Percentiles rank a stretch among this genome's conserved stretches.
Evolutionary conservation across 108 stramenopile species (phyloP).

Genomic region (Cyclotella cryptica): DNA sequence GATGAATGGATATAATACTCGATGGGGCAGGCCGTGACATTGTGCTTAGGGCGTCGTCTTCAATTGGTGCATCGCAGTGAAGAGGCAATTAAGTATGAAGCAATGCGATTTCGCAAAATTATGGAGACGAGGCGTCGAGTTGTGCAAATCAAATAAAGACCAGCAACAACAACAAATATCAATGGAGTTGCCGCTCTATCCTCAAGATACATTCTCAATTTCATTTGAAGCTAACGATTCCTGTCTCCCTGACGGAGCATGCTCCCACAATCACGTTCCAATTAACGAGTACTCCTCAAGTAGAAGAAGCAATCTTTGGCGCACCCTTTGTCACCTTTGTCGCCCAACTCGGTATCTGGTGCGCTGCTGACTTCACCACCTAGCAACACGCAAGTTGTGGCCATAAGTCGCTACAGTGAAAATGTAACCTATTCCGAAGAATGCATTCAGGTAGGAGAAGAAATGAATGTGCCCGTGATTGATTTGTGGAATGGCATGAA

Average conservation of each 20-base stretch:
- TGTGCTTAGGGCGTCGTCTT: neutral
- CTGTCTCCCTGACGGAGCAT: conserved; percentile 28
- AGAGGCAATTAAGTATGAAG: neutral
- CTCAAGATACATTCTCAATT: conserved; percentile 44
- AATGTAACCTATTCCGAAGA: conserved; percentile 63
- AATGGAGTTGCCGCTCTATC: conserved; percentile 3
- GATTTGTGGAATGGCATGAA: conserved; percentile 64
- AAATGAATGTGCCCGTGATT: conserved; percentile 52
- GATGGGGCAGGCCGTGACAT: conserved; percentile 33
- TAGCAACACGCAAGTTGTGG: too few species aligned
- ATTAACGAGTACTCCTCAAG: conserved; percentile 68
- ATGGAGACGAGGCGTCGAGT: neutral
- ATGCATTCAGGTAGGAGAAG: too few species aligned
- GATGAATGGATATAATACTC: too few species aligned
- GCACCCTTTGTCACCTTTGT: too few species aligned
- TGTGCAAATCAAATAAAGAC: too few species aligned
- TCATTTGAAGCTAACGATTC: conserved; percentile 86
- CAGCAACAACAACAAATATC: too few species aligned
- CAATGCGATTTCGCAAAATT: neutral
- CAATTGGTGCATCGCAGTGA: neutral
- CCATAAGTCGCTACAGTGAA: conserved; percentile 74
- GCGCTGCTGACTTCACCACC: conserved; percentile 68
- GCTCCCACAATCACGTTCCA: conserved; percentile 70
- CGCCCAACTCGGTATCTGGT: conserved; percentile 48
- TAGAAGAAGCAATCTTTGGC: conserved; percentile 39